phyloP scores from a whole-genome alignment of 75 land plant species.

The Pseudotsuga menziesii region DNA sequence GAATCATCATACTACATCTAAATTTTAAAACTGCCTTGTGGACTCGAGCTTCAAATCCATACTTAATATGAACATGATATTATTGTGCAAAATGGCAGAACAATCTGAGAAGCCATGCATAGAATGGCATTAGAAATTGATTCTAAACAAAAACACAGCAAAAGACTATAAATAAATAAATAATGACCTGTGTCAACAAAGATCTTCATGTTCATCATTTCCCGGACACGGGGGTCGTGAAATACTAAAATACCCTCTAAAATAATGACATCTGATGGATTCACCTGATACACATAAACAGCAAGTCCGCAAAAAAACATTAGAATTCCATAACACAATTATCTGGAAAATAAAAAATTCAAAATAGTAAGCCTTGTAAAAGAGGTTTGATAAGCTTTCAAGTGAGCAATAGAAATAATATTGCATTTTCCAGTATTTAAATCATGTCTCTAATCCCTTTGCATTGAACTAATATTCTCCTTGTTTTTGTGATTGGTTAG shows the following conservation, averaged over 20 bases:
- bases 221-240: conserved; percentile 82
- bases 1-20: not conserved
- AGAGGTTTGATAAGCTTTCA: too few relatives aligned
- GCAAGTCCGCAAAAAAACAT: not conserved
- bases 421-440: not conserved
- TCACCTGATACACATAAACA: conserved; percentile 47
- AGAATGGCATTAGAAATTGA: not conserved
- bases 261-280: conserved; percentile 95
- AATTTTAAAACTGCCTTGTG: not conserved
- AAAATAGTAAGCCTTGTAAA: conserved; percentile 69
- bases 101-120: not conserved
- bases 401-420: not conserved
- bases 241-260: conserved; percentile 95
- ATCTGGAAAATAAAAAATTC: not conserved
- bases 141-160: not conserved
- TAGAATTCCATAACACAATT: not conserved
- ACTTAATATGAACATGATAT: not conserved
- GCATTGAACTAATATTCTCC: not conserved
- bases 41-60: not conserved
- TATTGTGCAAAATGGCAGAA: not conserved
- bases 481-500: not conserved
- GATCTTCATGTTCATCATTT: conserved; percentile 93
- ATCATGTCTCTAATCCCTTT: not conserved
- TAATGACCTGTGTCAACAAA: conserved; percentile 91
- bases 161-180: not conserved